Percentiles rank a stretch among this genome's conserved stretches.
These are phyloP conservation scores for Quercus variabilis DNA, from an alignment of 306 rosid species.

Conservation along the genomic window DNA sequence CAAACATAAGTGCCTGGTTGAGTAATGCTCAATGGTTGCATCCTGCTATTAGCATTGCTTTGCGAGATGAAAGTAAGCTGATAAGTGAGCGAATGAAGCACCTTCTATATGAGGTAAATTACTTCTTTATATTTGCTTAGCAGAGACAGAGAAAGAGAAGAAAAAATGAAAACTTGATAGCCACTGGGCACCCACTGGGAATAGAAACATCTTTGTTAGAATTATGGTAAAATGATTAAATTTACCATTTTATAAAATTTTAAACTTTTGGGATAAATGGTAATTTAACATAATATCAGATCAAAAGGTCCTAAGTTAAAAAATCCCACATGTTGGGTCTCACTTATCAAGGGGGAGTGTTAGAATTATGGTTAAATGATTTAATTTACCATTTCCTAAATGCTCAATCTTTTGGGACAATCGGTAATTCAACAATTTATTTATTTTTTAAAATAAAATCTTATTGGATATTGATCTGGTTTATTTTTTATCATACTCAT, in stretches of 20 bases:
- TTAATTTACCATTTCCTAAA: too few species aligned
- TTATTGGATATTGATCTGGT: neutral
- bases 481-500: too few species aligned
- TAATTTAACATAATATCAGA: too few species aligned
- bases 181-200: neutral
- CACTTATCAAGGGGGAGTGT: too few species aligned
- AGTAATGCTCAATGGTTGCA: conserved; percentile 28
- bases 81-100: conserved; percentile 33
- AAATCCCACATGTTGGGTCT: too few species aligned
- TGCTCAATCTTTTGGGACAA: too few species aligned
- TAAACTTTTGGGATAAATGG: too few species aligned
- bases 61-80: conserved; percentile 28
- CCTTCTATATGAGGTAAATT: conserved; percentile 23
- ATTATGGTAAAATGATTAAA: too few species aligned
- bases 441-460: neutral
- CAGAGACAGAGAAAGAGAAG: neutral
- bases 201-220: neutral
- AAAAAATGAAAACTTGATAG: neutral
- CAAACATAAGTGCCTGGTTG: conserved; percentile 21
- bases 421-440: too few species aligned
- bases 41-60: conserved; percentile 24
- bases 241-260: too few species aligned
- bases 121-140: neutral
- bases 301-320: too few species aligned
- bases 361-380: too few species aligned